These are phyloP conservation scores for Podospora bellae-mahoneyi DNA, from an alignment of 495 filamentous ascomycete species.

Conservation along the genomic window DNA sequence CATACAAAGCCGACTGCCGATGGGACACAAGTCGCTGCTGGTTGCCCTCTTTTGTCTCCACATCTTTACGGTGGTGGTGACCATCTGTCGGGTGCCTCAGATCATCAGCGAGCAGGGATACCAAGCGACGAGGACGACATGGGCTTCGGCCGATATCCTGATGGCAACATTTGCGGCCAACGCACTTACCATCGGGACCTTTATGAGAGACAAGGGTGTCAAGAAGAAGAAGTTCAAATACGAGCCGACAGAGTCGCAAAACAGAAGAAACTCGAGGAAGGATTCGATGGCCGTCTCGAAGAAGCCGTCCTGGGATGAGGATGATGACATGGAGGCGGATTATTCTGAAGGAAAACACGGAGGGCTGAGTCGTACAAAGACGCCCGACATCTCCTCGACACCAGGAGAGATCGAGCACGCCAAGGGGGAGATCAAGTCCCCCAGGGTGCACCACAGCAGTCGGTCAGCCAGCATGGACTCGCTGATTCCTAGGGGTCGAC, in stretches of 20 bases:
- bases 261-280: slow-evolving; percentile 8
- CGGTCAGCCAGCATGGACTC: slow-evolving; percentile 27
- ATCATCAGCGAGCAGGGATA: slow-evolving; percentile 59
- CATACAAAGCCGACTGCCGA: slow-evolving; percentile 60
- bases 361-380: not conserved
- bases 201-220: slow-evolving; percentile 69
- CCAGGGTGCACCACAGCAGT: not conserved
- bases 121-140: slow-evolving; percentile 70
- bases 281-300: slow-evolving; percentile 7
- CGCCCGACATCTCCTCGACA: not conserved
- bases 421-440: not conserved
- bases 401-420: not conserved
- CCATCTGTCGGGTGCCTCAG: slow-evolving; percentile 68
- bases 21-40: slow-evolving; percentile 60
- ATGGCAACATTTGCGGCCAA: slow-evolving; percentile 73
- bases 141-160: slow-evolving; percentile 72
- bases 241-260: slow-evolving; percentile 31
- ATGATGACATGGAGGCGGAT: slow-evolving; percentile 1
- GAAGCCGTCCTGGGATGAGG: slow-evolving; percentile 15
- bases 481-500: slow-evolving; percentile 22
- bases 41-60: slow-evolving; percentile 74
- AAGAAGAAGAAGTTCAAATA: slow-evolving; percentile 70
- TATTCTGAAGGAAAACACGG: not conserved
- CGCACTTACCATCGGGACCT: slow-evolving; percentile 72
- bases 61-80: slow-evolving; percentile 65